Evolutionary conservation across 2,329 filamentous ascomycete species (phyloP), one percentile per base, ranked within the genome.

Genomic region (Pseudopyrenochaeta lycopersici): DNA sequence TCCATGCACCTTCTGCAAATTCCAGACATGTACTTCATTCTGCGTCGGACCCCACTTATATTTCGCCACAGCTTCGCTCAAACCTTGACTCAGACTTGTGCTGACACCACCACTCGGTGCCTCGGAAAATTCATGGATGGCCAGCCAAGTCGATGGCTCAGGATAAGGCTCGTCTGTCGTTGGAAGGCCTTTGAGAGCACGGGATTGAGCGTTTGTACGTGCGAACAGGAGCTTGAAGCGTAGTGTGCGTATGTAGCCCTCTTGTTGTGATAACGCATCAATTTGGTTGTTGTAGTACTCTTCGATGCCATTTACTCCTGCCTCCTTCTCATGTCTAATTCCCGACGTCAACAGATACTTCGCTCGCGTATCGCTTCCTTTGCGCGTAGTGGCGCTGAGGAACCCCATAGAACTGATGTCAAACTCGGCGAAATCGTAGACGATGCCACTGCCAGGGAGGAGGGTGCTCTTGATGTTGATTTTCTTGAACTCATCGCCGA

Each of bases 401-500:
- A 60, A 47, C 10, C 56, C 62, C 38, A 66, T 51, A 52, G 68
- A 71, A 18, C 56, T 54, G 9, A 71, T 60, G 49, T 75, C 68
- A 27, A 70, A 52, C 43, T 74, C 70, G 12, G 66, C 69, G 20
- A 73, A 31, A 58, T 74, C 70, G 43, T 67, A 74, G 10, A 62
- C 42, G 1, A 70, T 51, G 1, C 68, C 63, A 12, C 50, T 54
- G 0, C 66, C 68, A 1, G 70, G 69, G 7, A 74, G 46, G 11
- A 59, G 54, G 38, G 72, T 67, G 51, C 74, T 77, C 32, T 70
- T 63, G 6, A 77, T 63, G 4, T 57, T 63, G 44, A 77, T 74
- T 2, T 62, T 60, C 32, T 60, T 70, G 55, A 78, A 78, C 42
- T 73, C 73, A 2, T 69, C 58, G 17, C 70, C 60, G 12, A 68